Evolutionary conservation across 192 early-diverging fungal species (phyloP).

Genomic region (Podila minutissima): DNA sequence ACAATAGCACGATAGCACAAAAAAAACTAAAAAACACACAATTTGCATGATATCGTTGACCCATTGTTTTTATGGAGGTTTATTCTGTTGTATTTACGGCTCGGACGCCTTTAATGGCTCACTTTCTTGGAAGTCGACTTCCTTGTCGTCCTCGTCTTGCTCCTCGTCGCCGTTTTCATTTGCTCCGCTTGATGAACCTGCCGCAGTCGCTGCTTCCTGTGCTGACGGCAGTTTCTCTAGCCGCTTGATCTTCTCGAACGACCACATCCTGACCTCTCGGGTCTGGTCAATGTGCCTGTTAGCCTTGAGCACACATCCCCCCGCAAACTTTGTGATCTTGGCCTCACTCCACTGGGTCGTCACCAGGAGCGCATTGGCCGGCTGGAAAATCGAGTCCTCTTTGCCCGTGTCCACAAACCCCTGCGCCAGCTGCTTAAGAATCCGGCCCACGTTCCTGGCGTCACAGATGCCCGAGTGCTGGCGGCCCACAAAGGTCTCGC

Average conservation of each 20-base stretch:
- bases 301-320: constrained; percentile 37
- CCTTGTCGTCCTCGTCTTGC: too few relatives aligned
- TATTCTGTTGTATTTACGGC: too few relatives aligned
- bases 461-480: constrained; percentile 88
- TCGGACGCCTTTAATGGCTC: too few relatives aligned
- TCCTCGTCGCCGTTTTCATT: too few relatives aligned
- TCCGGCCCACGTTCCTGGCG: constrained; percentile 78
- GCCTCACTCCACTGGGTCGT: constrained; percentile 12
- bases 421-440: constrained; percentile 66
- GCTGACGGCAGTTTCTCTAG: not conserved
- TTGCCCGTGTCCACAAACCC: constrained; percentile 12
- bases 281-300: constrained; percentile 24
- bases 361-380: constrained; percentile 12
- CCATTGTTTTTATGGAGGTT: too few relatives aligned
- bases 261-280: constrained; percentile 12
- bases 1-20: not conserved
- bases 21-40: not conserved
- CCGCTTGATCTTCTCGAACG: constrained; percentile 22
- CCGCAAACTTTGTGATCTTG: constrained; percentile 14
- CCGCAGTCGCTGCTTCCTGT: not conserved
- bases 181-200: not conserved
- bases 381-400: constrained; percentile 7
- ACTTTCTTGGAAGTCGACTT: too few relatives aligned
- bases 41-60: too few relatives aligned
- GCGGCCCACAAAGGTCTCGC: constrained; percentile 74